Evolutionary conservation across 441 rosid species (phyloP), one percentile per base, ranked within the genome.

Genomic region (Adansonia grandidieri): DNA sequence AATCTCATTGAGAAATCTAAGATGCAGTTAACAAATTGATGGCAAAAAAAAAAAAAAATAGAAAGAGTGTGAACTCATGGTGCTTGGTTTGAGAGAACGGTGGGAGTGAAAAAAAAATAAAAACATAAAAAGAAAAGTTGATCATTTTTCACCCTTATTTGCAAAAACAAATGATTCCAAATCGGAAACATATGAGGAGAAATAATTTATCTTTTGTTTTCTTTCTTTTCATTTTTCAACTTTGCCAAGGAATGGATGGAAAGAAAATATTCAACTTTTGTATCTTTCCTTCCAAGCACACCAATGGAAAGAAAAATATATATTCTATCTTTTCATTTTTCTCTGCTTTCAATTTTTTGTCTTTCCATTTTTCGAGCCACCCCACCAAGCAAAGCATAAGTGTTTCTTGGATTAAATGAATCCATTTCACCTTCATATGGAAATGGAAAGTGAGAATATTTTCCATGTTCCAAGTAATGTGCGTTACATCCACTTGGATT

Each of bases 391-490:
- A 20, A 62, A 62, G 44, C 17, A 22, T 6, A 24, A 24, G 73
- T 50, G 56, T 13, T 48, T 50, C 20, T 70, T 44, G 7, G 42
- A 50, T 24, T 20, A 47, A 20, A 48, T 6, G 45, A 53, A 51
- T 71, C 24, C 24, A 28, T 53, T 71, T 51, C 22, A 28, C 8
- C 13, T 51, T 51, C 45, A 28, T 28, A 9, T 19, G 20, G 32
- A 28, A 71, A n/a, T 28, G 60, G n/a, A 51, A 71, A 71, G 24
- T 48, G 20, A 50, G 74, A 71, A 48, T 9, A 15, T 6, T 70
- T 14, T 24, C 17, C 42, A 24, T 24, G 37, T 70, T 9, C 19
- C 14, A 14, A 70, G 20, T 24, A 50, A 28, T 9, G 9, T 24
- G 24, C 15, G 3, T 7, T 48, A 13, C 10, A 20, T 47, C 73